A percentile compares a stretch with the other conserved stretches of the same genome.
These are phyloP conservation scores for Tephrocybe sp. DNA, from an alignment of 768 basidiomycete species.

Conservation along the genomic window DNA sequence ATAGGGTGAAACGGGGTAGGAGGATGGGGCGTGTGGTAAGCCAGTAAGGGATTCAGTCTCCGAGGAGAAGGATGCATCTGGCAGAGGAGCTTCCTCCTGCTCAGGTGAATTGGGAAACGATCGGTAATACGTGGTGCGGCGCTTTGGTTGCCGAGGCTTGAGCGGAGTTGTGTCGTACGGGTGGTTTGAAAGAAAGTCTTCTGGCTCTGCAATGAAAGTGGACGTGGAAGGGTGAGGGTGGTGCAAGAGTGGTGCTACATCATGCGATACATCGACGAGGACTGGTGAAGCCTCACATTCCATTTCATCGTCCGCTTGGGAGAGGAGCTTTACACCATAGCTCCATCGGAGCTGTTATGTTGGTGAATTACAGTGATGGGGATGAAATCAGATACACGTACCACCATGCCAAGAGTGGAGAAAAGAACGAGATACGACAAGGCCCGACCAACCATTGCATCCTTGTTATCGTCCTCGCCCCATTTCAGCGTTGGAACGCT, in stretches of 20 bases:
- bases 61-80: conserved; percentile 8
- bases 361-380: not conserved
- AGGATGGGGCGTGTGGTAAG: conserved; percentile 10
- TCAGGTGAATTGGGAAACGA: conserved; percentile 21
- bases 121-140: conserved; percentile 17
- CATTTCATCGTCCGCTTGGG: conserved; percentile 12
- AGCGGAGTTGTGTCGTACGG: not conserved
- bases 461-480: conserved; percentile 73
- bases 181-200: not conserved
- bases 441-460: conserved; percentile 90
- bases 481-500: conserved; percentile 83
- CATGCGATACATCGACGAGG: not conserved
- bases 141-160: not conserved
- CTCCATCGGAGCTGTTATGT: conserved; percentile 79
- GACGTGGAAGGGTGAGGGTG: conserved; percentile 5
- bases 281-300: not conserved
- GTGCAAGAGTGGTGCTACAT: not conserved
- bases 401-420: conserved; percentile 94
- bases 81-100: conserved; percentile 1
- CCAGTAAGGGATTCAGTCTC: not conserved
- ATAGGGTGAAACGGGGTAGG: not conserved
- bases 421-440: conserved; percentile 89
- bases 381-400: conserved; percentile 22
- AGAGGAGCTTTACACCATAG: conserved; percentile 27
- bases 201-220: conserved; percentile 6